A percentile compares a stretch with the other conserved stretches of the same genome.
phyloP scores from a whole-genome alignment of 257 asterid genomes.

The Nicotiana paniculata region DNA sequence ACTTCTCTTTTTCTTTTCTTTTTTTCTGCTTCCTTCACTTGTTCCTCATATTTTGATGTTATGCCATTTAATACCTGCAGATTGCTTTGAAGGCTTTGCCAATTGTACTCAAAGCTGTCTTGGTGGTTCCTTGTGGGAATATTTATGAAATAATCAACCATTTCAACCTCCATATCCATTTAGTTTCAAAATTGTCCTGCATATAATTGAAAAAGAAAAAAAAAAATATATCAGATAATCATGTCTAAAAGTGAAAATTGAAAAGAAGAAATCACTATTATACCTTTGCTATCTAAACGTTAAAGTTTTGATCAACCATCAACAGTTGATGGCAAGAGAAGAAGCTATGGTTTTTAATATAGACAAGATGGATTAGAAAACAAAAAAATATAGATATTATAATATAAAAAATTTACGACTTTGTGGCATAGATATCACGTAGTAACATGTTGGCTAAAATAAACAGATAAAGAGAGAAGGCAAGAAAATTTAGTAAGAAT shows the following conservation, averaged over 20 bases:
- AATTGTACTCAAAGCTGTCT: not conserved
- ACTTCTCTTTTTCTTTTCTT: not conserved
- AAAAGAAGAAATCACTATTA: not conserved
- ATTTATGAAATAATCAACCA: not conserved
- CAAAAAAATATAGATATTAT: not conserved
- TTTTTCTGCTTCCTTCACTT: not conserved
- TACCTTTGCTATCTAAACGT: not conserved
- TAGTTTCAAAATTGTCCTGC: not conserved
- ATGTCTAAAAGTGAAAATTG: not conserved
- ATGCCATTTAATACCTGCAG: not conserved
- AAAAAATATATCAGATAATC: not conserved
- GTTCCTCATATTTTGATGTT: not conserved
- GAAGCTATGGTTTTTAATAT: not conserved
- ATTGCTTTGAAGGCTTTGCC: not conserved
- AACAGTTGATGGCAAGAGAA: not conserved
- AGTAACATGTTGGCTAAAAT: not conserved
- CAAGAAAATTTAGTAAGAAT: not conserved
- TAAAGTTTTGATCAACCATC: not conserved
- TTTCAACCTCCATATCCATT: conserved; percentile 8
- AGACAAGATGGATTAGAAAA: conserved; percentile 5
- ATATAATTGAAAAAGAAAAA: not conserved
- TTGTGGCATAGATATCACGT: not conserved
- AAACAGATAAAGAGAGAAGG: not conserved
- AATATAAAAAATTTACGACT: not conserved
- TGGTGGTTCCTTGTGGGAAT: not conserved